Base-by-base conservation (phyloP, 2,329 filamentous ascomycete species). In the Talaromyces rugulosus region DNA sequence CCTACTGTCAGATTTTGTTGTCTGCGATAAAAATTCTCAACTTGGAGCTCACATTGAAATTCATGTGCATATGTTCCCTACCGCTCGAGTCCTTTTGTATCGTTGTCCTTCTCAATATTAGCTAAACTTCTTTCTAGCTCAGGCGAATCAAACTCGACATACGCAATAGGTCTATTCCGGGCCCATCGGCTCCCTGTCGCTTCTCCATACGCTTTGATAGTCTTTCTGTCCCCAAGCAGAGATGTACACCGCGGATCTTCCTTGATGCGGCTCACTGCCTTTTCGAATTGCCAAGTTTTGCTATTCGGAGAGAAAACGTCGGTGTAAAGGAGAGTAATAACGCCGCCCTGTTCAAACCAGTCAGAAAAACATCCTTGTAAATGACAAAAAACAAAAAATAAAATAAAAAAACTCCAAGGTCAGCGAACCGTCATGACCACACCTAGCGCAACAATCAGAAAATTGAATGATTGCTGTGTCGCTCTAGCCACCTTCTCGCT, bases 391-490 rank as follows among this genome's bases (percentile, higher is more conserved):
- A 54, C 7, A 53, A 18, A 3, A 12, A n/a, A n/a, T n/a, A n/a
- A n/a, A n/a, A n/a, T n/a, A n/a, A n/a, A n/a, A 31, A 28, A 12
- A 33, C 11, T 16, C 2, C 12, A 4, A n/a, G 23, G 8, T 42
- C 42, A 44, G 68, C 83, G 65, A 81, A 92, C 90, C 40, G 93
- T 96, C 68, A 94, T 80, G 36, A 87, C 83, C 11, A 93, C 77
- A 30, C 94, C 94, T 7, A 88, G 81, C 1, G 92, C 67, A 8
- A 97, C 86, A 65, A 97, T 77, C 66, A 89, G 83, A 66, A 96
- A 87, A 76, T 98, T 97, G 80, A 96, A 89, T 16, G 89, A 90
- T 76, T 97, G 94, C 76, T 97, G 93, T 0, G 91, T 94, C 8
- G 92, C 90, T 44, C 94, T 85, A 28, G 89, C 89, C 2, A 88